These are phyloP conservation scores for Gomphus sp. DNA, from an alignment of 1,284 basidiomycete species.

Conservation along the genomic window DNA sequence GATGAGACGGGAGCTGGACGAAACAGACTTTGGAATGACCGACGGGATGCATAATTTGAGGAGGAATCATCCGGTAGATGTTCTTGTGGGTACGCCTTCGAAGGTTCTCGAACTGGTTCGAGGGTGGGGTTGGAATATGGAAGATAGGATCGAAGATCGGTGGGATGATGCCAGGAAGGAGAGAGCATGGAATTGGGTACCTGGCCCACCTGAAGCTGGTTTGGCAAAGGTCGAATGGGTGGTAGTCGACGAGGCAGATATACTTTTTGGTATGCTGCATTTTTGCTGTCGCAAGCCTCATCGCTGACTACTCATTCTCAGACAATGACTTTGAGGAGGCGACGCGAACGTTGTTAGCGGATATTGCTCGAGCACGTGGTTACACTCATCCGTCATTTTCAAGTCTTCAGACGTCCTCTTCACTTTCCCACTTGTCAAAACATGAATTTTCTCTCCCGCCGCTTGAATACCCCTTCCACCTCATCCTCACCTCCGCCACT, in stretches of 20 bases:
- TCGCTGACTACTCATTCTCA: constrained; percentile 18
- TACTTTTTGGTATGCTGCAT: constrained; percentile 61
- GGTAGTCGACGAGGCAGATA: constrained; percentile 82
- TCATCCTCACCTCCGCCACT: constrained; percentile 80
- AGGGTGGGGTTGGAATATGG: constrained; percentile 54
- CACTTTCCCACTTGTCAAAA: not conserved
- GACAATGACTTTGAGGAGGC: constrained; percentile 73
- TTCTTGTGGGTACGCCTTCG: constrained; percentile 71
- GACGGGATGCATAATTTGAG: not conserved
- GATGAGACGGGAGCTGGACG: constrained; percentile 34
- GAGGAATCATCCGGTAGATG: constrained; percentile 42
- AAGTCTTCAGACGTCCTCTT: not conserved
- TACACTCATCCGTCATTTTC: constrained; percentile 26
- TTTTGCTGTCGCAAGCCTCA: constrained; percentile 1
- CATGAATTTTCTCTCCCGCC: constrained; percentile 12
- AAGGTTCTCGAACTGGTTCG: constrained; percentile 64
- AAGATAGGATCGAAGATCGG: constrained; percentile 11
- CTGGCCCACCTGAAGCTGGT: constrained; percentile 44
- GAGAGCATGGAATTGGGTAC: constrained; percentile 20
- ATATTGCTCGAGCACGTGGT: constrained; percentile 57
- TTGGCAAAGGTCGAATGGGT: constrained; percentile 73
- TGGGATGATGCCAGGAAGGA: constrained; percentile 10
- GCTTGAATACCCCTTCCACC: constrained; percentile 57
- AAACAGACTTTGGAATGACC: constrained; percentile 23
- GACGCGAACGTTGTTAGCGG: constrained; percentile 57